phyloP scores from a whole-genome alignment of 768 basidiomycete species.

The Pleurotus cornucopiae region DNA sequence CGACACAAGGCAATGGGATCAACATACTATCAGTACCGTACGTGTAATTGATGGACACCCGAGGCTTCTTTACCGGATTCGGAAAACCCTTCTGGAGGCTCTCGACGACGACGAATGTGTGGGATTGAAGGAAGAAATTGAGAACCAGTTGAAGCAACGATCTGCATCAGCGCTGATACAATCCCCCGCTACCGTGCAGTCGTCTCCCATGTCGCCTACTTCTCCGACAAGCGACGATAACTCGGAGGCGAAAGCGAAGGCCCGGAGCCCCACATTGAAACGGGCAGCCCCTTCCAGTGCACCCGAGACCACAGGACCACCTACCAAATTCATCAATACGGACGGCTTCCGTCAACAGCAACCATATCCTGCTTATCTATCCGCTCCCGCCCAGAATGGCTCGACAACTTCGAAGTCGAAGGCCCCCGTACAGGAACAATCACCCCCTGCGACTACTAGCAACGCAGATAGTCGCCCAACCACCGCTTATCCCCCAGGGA shows the following conservation, averaged over 20 bases:
- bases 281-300: conserved; percentile 12
- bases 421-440: not conserved
- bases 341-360: conserved; percentile 4
- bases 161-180: not conserved
- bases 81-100: conserved; percentile 56
- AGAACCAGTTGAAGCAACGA: conserved; percentile 24
- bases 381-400: conserved; percentile 3
- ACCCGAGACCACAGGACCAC: conserved; percentile 8
- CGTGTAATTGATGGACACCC: conserved; percentile 57
- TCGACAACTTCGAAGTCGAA: not conserved
- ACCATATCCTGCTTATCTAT: conserved; percentile 6
- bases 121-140: conserved; percentile 52
- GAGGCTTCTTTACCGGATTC: conserved; percentile 55
- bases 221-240: not conserved
- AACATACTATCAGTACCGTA: conserved; percentile 56
- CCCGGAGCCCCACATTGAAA: conserved; percentile 12
- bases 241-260: not conserved
- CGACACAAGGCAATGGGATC: conserved; percentile 58
- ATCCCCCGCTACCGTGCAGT: not conserved
- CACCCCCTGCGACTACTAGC: not conserved
- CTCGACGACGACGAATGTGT: conserved; percentile 54
- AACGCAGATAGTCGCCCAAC: conserved; percentile 11
- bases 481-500: conserved; percentile 11
- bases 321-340: not conserved
- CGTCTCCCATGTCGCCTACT: not conserved